A percentile compares a stretch with the other conserved stretches of the same genome.
phyloP scores from a whole-genome alignment of 1,139 yeast genomes.

The Trichomonascaceae sp. region DNA sequence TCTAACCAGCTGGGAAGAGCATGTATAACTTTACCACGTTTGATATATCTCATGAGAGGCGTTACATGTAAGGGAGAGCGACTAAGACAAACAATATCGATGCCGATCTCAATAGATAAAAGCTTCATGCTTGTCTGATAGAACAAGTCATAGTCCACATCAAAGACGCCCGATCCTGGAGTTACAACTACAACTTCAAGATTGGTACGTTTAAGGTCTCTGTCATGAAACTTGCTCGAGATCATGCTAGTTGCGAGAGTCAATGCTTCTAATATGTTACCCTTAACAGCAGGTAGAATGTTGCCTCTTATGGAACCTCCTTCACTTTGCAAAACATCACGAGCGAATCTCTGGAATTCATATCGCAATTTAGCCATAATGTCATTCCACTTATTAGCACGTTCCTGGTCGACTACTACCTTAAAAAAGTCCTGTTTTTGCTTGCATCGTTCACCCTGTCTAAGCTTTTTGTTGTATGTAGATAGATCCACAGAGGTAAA shows the following conservation, averaged over 20 bases:
- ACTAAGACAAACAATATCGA: slow-evolving; percentile 82
- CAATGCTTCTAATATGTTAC: slow-evolving; percentile 82
- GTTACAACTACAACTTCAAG: slow-evolving; percentile 79
- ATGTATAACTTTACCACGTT: slow-evolving; percentile 42
- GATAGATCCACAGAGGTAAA: slow-evolving; percentile 77
- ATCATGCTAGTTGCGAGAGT: slow-evolving; percentile 75
- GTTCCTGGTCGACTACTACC: slow-evolving; percentile 93
- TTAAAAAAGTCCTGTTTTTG: slow-evolving; percentile 75
- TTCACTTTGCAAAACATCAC: slow-evolving; percentile 57
- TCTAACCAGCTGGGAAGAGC: slow-evolving; percentile 95
- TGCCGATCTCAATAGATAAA: slow-evolving; percentile 71
- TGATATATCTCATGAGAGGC: slow-evolving; percentile 69
- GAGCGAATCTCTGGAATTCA: slow-evolving; percentile 78
- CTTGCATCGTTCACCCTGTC: slow-evolving; percentile 66
- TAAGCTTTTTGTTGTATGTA: slow-evolving; percentile 16
- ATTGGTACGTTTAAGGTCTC: slow-evolving; percentile 82
- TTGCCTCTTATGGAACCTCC: slow-evolving; percentile 31
- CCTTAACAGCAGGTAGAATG: slow-evolving; percentile 79
- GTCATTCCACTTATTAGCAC: slow-evolving; percentile 75
- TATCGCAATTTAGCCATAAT: slow-evolving; percentile 82
- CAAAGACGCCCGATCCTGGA: slow-evolving; percentile 91
- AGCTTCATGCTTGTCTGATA: slow-evolving; percentile 71
- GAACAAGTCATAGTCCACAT: slow-evolving; percentile 77
- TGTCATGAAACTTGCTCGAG: slow-evolving; percentile 74
- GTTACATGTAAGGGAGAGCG: slow-evolving; percentile 90